Base-by-base conservation (phyloP, 306 rosid genomes). In the Ochetophila trinervis region DNA sequence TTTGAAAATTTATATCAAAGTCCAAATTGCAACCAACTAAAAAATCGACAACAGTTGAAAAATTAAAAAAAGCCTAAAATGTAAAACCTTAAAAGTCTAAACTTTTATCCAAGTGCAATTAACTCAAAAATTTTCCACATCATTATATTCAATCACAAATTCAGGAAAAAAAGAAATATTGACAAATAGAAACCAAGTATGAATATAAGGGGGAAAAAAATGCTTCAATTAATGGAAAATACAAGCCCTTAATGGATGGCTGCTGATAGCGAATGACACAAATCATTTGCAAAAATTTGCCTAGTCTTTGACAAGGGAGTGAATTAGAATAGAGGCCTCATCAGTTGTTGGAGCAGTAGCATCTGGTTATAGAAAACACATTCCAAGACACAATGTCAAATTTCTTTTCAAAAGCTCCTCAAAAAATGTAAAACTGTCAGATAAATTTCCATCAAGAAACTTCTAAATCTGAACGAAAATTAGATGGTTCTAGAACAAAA, bases 271-370 rank as follows among this genome's bases (percentile, higher is more conserved):
- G 3, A 40, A 15, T 15, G 8, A 15, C 19, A 49, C 53, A 14
- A 49, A 49, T 4, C 53, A 49, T 44, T 8, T 14, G 49, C 49
- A 44, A 8, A 44, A 13, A 13, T 58, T 30, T 40, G 18, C 21
- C 37, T 64, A 83, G 67, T 83, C 88, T 56, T 27, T 65, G 67
- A 83, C 62, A 47, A 77, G 18, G 40, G 85, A 79, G 71, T 74
- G 69, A 10, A 83, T 70, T 13, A 83, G 75, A 50, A 83, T 70
- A 50, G 76, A n/a, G 60, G 85, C 88, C 76, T 83, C 85, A 21
- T 80, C 80, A 4, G 80, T 6, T 32, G 85, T 54, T 1, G 88
- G 79, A 74, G 61, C 83, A 24, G 71, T 80, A 74, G 63, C 72
- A 70, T 78, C 83, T 83, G 74, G 22, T 17, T 45, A 66, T 60